Evolutionary conservation across 2,329 filamentous ascomycete species (phyloP).

Genomic region (Microdochium trichocladiopsis): DNA sequence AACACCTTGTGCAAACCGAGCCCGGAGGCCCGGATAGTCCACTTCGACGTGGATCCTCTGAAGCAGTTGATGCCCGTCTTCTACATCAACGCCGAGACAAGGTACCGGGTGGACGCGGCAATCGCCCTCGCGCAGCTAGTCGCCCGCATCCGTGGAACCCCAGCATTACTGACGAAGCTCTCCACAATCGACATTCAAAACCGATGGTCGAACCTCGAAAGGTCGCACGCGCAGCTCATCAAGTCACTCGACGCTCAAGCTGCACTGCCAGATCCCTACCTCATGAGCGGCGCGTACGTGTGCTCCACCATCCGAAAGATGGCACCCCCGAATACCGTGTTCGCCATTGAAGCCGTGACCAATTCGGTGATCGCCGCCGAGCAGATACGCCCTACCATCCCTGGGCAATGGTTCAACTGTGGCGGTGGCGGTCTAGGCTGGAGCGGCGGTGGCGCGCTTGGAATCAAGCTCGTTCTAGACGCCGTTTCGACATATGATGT

Average conservation of each 20-base stretch:
- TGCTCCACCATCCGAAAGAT: neutral
- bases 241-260: slow-evolving; percentile 8
- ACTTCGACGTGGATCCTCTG: slow-evolving; percentile 60
- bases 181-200: neutral
- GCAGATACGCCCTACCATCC: slow-evolving; percentile 59
- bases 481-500: slow-evolving; percentile 38
- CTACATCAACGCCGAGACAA: slow-evolving; percentile 44
- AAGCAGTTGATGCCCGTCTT: slow-evolving; percentile 56
- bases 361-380: slow-evolving; percentile 61
- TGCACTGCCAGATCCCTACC: neutral
- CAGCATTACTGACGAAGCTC: neutral
- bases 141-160: slow-evolving; percentile 8
- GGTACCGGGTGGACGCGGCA: slow-evolving; percentile 42
- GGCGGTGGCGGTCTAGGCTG: slow-evolving; percentile 75
- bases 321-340: slow-evolving; percentile 47
- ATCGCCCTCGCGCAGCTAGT: slow-evolving; percentile 29
- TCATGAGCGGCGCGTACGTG: neutral
- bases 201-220: slow-evolving; percentile 2
- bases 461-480: slow-evolving; percentile 64
- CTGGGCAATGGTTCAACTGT: slow-evolving; percentile 74
- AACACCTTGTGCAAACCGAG: slow-evolving; percentile 54
- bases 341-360: slow-evolving; percentile 72
- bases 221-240: slow-evolving; percentile 7
- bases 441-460: slow-evolving; percentile 69
- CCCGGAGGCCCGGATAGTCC: slow-evolving; percentile 49